Percentiles rank a stretch among this genome's conserved stretches.
Conservation (phyloP, 106 monocot genomes). For the Apostasia shenzhenica region DNA sequence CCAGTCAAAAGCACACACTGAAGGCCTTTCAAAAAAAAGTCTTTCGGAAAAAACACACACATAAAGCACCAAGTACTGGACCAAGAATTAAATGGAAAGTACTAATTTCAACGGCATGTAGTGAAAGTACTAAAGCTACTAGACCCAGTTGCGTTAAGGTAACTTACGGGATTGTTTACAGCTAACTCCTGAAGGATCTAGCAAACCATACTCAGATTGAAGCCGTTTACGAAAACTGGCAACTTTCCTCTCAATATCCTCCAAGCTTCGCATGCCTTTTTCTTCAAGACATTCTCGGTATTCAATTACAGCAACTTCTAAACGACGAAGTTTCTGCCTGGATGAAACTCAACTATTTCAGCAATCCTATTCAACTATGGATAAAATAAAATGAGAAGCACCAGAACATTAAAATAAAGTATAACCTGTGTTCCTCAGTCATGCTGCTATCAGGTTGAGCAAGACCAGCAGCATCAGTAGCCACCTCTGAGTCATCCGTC, state of each 20-base stretch:
- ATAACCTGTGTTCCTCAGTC: constrained; percentile 85
- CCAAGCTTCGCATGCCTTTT: constrained; percentile 46
- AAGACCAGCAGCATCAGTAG: constrained; percentile 21
- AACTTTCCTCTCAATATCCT: constrained; percentile 89
- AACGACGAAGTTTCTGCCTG: constrained; percentile 87
- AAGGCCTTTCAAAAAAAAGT: no score
- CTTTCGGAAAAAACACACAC: neutral
- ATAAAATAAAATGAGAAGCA: neutral
- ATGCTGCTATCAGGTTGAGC: constrained; percentile 44
- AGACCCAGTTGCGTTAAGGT: neutral
- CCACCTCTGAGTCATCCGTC: constrained; percentile 26
- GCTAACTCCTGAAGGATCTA: constrained; percentile 40
- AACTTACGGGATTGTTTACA: constrained; percentile 54
- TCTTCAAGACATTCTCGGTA: constrained; percentile 94
- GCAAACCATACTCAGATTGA: constrained; percentile 75
- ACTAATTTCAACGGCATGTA: no score
- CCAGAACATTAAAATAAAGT: neutral
- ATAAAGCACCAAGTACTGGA: no score
- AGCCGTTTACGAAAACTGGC: constrained; percentile 58
- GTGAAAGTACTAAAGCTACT: neutral
- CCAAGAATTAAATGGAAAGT: no score
- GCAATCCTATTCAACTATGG: neutral
- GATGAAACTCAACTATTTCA: neutral
- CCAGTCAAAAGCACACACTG: neutral
- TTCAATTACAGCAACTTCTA: constrained; percentile 96